Evolutionary conservation across 1,284 basidiomycete species (phyloP).

Genomic region (Cystobasidiaceae sp.): DNA sequence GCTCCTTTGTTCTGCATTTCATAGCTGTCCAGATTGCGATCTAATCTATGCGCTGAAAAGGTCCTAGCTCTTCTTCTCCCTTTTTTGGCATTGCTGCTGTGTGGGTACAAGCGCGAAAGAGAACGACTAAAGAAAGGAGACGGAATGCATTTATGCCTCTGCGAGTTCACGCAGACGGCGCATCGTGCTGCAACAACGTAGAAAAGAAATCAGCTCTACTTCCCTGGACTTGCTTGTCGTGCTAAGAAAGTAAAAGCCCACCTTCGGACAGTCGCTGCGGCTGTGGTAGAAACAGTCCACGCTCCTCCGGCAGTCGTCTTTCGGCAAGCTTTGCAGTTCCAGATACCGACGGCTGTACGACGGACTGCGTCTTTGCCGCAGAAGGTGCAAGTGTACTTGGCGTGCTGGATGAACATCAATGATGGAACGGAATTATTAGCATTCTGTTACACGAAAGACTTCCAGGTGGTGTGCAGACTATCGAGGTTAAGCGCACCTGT

Average conservation of each 20-base stretch:
- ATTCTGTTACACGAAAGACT: too few species aligned
- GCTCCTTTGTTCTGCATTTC: too few species aligned
- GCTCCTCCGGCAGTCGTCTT: conserved; percentile 98
- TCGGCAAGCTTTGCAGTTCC: conserved; percentile 90
- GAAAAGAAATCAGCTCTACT: conserved; percentile 1
- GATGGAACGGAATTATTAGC: too few species aligned
- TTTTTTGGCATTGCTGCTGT: too few species aligned
- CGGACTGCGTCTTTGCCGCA: conserved; percentile 99
- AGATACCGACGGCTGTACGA: conserved; percentile 94
- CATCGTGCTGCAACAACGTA: conserved; percentile 60
- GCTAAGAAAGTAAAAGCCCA: conserved; percentile 49
- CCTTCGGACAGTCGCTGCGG: conserved; percentile 96
- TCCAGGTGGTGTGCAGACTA: too few species aligned
- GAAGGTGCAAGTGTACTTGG: conserved; percentile 91
- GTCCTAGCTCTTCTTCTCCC: too few species aligned
- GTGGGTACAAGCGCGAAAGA: too few species aligned
- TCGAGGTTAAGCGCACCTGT: too few species aligned
- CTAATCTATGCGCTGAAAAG: too few species aligned
- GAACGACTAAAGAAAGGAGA: too few species aligned
- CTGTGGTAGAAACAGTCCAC: conserved; percentile 95
- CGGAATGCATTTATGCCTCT: conserved; percentile 70
- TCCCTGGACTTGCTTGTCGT: neutral
- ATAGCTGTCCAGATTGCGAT: too few species aligned
- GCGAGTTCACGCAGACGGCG: conserved; percentile 87
- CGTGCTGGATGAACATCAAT: too few species aligned